Evolutionary conservation across 202 grass and related monocot species (phyloP).

Genomic region (Setaria viridis): DNA sequence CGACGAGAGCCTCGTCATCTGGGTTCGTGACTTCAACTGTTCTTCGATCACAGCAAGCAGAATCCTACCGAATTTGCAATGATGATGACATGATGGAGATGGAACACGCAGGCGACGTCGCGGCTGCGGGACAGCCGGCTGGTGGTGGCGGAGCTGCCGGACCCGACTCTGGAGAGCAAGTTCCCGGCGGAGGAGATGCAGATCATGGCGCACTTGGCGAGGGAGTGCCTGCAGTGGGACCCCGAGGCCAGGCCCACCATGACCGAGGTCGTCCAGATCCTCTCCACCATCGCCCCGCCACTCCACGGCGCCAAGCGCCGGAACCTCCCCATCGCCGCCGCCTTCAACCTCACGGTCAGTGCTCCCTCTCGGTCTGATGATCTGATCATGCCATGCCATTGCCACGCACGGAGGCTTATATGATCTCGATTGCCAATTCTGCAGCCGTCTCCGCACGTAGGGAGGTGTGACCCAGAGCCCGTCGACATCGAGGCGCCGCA

Average conservation of each 20-base stretch:
- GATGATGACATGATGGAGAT: neutral
- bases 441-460: constrained; percentile 36
- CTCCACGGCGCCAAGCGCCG: constrained; percentile 44
- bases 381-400: neutral
- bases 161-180: constrained; percentile 62
- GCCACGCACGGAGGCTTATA: neutral
- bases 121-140: constrained; percentile 71
- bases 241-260: constrained; percentile 89
- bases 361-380: too few species aligned
- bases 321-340: constrained; percentile 49
- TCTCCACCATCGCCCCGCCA: constrained; percentile 70
- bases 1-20: constrained; percentile 95
- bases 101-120: constrained; percentile 57
- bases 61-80: neutral
- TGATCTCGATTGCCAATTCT: neutral
- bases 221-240: constrained; percentile 97
- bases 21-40: constrained; percentile 44
- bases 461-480: neutral
- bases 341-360: constrained; percentile 57
- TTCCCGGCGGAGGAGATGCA: constrained; percentile 95
- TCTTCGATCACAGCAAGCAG: neutral
- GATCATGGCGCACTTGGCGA: constrained; percentile 88
- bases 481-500: constrained; percentile 41
- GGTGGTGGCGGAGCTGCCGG: constrained; percentile 86
- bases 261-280: constrained; percentile 93